Evolutionary conservation across 371 early-diverging fungal genomes (phyloP).

Genomic region (Apophysomyces elegans): DNA sequence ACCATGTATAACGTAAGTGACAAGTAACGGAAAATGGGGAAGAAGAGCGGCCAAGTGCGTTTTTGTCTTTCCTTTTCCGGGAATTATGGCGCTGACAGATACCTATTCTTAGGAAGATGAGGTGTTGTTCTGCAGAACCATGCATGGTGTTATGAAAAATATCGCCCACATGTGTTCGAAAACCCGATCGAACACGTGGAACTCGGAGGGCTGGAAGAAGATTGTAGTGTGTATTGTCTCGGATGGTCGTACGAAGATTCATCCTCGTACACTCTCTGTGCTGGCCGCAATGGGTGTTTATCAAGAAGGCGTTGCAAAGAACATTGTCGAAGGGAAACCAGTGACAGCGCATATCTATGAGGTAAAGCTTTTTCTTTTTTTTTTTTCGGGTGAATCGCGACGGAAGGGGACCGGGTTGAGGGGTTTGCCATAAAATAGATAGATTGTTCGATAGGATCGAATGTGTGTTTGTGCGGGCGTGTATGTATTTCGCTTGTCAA

Average conservation of each 20-base stretch:
- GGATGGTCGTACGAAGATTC: conserved; percentile 80
- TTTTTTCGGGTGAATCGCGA: too few relatives aligned
- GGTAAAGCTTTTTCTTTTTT: conserved; percentile 15
- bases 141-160: conserved; percentile 90
- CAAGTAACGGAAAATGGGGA: background rate
- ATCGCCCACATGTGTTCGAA: conserved; percentile 87
- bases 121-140: conserved; percentile 87
- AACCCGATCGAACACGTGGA: conserved; percentile 80
- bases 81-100: background rate
- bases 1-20: conserved; percentile 90
- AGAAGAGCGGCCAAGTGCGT: background rate
- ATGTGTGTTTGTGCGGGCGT: too few relatives aligned
- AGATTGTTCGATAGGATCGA: too few relatives aligned
- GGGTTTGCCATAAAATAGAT: too few relatives aligned
- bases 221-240: conserved; percentile 90
- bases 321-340: conserved; percentile 65
- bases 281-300: conserved; percentile 90
- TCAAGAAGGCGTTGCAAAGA: conserved; percentile 89
- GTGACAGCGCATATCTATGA: conserved; percentile 91
- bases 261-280: conserved; percentile 77
- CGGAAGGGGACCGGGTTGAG: too few relatives aligned
- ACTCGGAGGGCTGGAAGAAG: conserved; percentile 92
- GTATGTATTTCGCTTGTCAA: too few relatives aligned
- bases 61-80: too few relatives aligned
- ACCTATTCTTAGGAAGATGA: conserved; percentile 75